Evolutionary conservation across 2,329 filamentous ascomycete species (phyloP), one percentile per base, ranked within the genome.

Genomic region (Aspergillus proliferans): DNA sequence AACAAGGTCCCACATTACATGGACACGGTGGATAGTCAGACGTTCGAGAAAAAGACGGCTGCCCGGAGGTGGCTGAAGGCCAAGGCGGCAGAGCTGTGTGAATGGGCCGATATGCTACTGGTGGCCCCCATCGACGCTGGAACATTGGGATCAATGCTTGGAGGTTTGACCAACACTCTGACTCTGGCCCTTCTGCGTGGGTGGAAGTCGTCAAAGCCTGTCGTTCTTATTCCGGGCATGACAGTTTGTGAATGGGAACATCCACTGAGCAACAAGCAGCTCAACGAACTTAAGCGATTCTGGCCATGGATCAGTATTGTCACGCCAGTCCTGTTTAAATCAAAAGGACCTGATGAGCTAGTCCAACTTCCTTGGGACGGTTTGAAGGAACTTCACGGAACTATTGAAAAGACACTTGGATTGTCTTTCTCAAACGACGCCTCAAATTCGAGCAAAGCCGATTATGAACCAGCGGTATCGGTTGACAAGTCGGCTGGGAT

Each of bases 241-340:
- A 92, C 87, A 30, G 83, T 82, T 1, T 80, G 87, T 52, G 90
- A 92, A 83, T 95, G 89, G 89, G 84, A 91, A 63, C 90, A 93
- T 60, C 88, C 90, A 2, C 84, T 91, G 71, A 95, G 88, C 14
- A 88, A 87, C 71, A 86, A 89, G 60, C 90, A 95, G 64, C 78
- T 95, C 52, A 86, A 82, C 68, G 93, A 94, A 70, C 82, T 95
- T 39, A 80, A 85, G 55, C 77, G 82, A 54, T 91, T 89, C 66
- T 95, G 88, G 88, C 85, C 84, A 47, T 95, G 89, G 88, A 81
- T 95, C 46, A 81, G 86, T 53, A 83, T 93, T 40, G 79, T 95
- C 65, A 78, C 86, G 39, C 89, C 91, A 0, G 83, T 94, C 30
- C 70, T 95, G 14, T 95, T 88, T 88, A 82, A 85, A 56, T 93